Base-by-base conservation (phyloP, 176 grass and related monocot genomes). In the Zoysia japonica region DNA sequence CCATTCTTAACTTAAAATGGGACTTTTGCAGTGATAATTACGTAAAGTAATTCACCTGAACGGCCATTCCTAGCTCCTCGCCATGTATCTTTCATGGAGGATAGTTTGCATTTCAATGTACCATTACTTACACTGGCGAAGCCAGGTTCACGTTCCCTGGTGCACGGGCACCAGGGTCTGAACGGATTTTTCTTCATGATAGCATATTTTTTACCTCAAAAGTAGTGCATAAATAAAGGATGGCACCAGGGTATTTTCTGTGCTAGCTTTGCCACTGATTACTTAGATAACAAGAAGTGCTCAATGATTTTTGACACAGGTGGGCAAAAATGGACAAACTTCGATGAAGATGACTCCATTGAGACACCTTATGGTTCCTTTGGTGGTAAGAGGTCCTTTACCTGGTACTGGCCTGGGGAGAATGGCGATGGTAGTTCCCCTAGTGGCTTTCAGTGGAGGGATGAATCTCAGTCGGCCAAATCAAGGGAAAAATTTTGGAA, bases 361-460 rank as follows among this genome's bases (percentile, higher is more conserved):
- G 28, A 80, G 61, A 60, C 85, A 76, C 67, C 77, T 39, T 75
- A 55, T 10, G 77, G 82, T 54, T 76, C 16, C 60, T 76, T 76
- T 56, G 91, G 88, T 9, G 91, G 87, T 39, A 81, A 81, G 74
- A 87, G 53, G 64, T 80, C 80, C 63, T 93, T 93, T 77, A 93
- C 87, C 11, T 90, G 91, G 91, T 85, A 84, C 50, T 90, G 79
- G 70, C 83, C 88, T 4, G 87, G 68, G 49, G 90, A 89, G 60
- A 40, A 61, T 44, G 76, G 76, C 17, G 76, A 55, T 86, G 67
- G 76, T 40, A 79, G 62, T 56, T 61, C 71, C 37, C 50, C 85
- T 75, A 85, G 16, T 79, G 85, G 89, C 35, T 89, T 89, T 83
- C 70, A 89, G 43, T 91, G 91, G 91, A 87, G 61, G 63, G 91